A percentile compares a stretch with the other conserved stretches of the same genome.
Conservation (phyloP, 2,329 filamentous ascomycete genomes). For the Pseudocercospora fuligena region DNA sequence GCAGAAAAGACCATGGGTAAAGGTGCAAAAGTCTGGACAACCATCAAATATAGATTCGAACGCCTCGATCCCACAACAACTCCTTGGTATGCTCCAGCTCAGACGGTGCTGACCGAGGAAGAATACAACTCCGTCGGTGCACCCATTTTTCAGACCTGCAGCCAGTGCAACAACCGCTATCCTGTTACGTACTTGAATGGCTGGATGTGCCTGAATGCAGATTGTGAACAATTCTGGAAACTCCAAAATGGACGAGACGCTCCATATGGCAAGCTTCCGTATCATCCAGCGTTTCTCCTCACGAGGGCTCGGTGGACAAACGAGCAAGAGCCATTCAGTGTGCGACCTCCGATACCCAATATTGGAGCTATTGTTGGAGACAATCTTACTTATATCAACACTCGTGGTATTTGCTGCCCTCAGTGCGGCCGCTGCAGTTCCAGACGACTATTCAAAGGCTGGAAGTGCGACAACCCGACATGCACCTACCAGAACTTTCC, state of each 20-base stretch:
- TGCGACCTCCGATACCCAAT: conserved; percentile 48
- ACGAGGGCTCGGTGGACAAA: conserved; percentile 55
- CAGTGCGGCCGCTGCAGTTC: conserved; percentile 66
- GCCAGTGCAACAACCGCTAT: conserved; percentile 39
- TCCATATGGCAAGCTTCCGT: conserved; percentile 48
- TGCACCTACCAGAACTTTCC: conserved; percentile 52
- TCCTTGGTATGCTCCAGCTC: conserved; percentile 48
- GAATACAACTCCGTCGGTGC: conserved; percentile 10
- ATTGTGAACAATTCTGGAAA: conserved; percentile 63
- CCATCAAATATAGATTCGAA: conserved; percentile 68
- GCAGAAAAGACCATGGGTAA: conserved; percentile 57
- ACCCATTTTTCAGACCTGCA: conserved; percentile 42
- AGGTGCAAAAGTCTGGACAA: conserved; percentile 36
- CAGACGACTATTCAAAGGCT: conserved; percentile 64
- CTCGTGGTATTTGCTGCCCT: conserved; percentile 70
- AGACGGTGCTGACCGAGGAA: conserved; percentile 5
- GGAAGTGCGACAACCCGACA: conserved; percentile 60
- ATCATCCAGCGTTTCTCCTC: conserved; percentile 62
- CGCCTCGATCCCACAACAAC: conserved; percentile 61
- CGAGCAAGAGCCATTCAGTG: conserved; percentile 44
- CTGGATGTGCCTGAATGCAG: conserved; percentile 63
- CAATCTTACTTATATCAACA: conserved; percentile 59
- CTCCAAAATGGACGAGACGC: conserved; percentile 42
- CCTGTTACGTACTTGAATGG: conserved; percentile 51
- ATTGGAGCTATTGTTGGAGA: conserved; percentile 47